Conservation (phyloP, 164 flowering plant genomes). For the Magnolia changhungtana region DNA sequence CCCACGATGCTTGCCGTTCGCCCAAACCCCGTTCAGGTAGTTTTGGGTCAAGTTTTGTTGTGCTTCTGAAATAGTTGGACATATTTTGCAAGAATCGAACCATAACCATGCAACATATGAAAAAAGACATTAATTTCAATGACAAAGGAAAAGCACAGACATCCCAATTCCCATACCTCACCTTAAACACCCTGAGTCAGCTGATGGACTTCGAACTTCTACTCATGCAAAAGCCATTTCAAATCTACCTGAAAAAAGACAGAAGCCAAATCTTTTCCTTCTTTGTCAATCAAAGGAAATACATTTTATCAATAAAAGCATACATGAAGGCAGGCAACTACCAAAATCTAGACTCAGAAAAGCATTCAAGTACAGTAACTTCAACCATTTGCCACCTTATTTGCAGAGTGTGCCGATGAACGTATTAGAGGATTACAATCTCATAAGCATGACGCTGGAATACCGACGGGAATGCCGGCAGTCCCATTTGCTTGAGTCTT, state of each 20-base stretch:
- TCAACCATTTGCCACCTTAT: neutral
- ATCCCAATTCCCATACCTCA: neutral
- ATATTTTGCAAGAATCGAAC: too few relatives aligned
- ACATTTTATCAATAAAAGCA: neutral
- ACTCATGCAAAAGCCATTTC: neutral
- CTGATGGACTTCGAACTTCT: neutral
- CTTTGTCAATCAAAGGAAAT: neutral
- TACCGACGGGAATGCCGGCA: constrained; percentile 69
- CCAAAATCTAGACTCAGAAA: neutral
- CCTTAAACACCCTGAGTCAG: neutral
- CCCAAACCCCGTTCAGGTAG: too few relatives aligned
- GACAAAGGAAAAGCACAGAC: neutral
- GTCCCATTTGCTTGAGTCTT: constrained; percentile 53
- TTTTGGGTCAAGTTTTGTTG: too few relatives aligned
- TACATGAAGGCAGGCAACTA: neutral
- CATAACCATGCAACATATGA: too few relatives aligned
- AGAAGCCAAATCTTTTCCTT: neutral
- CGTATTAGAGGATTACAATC: constrained; percentile 45
- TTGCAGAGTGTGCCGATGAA: constrained; percentile 67
- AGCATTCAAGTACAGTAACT: neutral
- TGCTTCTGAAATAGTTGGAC: too few relatives aligned
- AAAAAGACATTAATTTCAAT: neutral
- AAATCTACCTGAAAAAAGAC: neutral
- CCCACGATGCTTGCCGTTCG: too few relatives aligned
- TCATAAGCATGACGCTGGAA: constrained; percentile 69